Conservation (phyloP, 2,329 filamentous ascomycete genomes). For the Xylaria polymorpha region DNA sequence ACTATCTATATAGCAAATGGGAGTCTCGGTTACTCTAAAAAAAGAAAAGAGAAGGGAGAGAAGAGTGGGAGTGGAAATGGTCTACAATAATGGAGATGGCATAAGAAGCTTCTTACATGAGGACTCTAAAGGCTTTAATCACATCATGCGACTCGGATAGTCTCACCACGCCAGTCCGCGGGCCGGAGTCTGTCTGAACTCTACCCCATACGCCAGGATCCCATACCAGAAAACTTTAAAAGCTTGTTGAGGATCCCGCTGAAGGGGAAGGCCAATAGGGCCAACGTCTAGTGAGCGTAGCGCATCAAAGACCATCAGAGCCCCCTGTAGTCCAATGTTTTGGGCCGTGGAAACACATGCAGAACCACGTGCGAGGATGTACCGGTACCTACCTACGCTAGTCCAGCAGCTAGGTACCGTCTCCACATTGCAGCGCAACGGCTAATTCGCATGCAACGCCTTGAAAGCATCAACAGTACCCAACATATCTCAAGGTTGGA, state of each 20-base stretch:
- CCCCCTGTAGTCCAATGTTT: conserved; percentile 4
- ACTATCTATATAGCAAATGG: neutral
- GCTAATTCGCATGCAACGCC: conserved; percentile 3
- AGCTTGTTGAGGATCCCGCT: conserved; percentile 18
- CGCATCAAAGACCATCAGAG: neutral
- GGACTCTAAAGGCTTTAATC: neutral
- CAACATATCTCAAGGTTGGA: neutral
- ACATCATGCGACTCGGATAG: conserved; percentile 10
- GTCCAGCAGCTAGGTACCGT: neutral
- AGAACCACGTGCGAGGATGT: conserved; percentile 11
- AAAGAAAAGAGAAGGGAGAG: neutral
- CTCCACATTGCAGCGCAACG: conserved; percentile 13
- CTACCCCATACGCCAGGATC: neutral
- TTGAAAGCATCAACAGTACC: neutral
- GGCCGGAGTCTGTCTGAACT: neutral
- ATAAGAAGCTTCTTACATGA: neutral
- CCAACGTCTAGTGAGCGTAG: conserved; percentile 10
- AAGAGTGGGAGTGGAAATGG: neutral
- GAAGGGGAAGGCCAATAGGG: conserved; percentile 18
- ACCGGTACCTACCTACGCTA: neutral
- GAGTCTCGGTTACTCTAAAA: neutral
- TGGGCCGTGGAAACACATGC: conserved; percentile 4
- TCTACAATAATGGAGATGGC: neutral
- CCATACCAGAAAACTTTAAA: conserved; percentile 14
- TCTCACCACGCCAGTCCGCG: conserved; percentile 12